Conservation (phyloP, 352 stramenopile genomes). For the Phytophthora pluvialis region DNA sequence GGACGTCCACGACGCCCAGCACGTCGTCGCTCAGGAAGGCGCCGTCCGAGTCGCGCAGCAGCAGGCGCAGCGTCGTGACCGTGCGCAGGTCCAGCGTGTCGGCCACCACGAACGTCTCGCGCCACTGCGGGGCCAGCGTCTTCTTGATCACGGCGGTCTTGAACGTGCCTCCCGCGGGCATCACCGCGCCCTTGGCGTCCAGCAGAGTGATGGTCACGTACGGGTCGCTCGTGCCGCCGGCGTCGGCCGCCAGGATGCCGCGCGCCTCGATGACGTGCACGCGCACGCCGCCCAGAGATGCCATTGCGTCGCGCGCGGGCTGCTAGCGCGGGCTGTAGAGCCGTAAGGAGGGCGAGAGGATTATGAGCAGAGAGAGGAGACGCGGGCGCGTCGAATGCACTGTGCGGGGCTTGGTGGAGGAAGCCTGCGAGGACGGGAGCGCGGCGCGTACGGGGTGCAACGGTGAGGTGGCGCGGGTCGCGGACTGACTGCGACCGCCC, state of each 20-base stretch:
- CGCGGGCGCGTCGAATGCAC: background rate
- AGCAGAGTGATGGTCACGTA: slow-evolving; percentile 77
- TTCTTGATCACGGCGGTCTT: slow-evolving; percentile 80
- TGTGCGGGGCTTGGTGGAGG: background rate
- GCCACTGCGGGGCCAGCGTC: slow-evolving; percentile 64
- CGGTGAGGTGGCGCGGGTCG: too few relatives aligned
- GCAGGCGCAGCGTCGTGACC: slow-evolving; percentile 63
- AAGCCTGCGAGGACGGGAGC: background rate
- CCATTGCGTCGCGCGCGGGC: slow-evolving; percentile 15
- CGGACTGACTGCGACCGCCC: background rate
- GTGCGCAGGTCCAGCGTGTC: slow-evolving; percentile 69
- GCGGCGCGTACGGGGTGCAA: slow-evolving; percentile 1
- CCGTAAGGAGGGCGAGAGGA: too few relatives aligned
- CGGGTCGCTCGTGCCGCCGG: slow-evolving; percentile 71
- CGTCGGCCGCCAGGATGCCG: slow-evolving; percentile 69
- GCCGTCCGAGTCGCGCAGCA: slow-evolving; percentile 62
- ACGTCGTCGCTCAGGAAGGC: slow-evolving; percentile 69
- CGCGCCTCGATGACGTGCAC: slow-evolving; percentile 71
- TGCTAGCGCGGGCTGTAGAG: background rate
- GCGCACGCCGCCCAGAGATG: slow-evolving; percentile 30
- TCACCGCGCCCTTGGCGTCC: slow-evolving; percentile 54
- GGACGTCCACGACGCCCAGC: slow-evolving; percentile 76
- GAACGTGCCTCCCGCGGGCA: slow-evolving; percentile 55
- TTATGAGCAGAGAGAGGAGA: background rate
- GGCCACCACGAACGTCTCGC: slow-evolving; percentile 68